Percentiles rank a stretch among this genome's conserved stretches.
These are phyloP conservation scores for Somion occarium DNA, from an alignment of 1,284 basidiomycete species.

Conservation along the genomic window DNA sequence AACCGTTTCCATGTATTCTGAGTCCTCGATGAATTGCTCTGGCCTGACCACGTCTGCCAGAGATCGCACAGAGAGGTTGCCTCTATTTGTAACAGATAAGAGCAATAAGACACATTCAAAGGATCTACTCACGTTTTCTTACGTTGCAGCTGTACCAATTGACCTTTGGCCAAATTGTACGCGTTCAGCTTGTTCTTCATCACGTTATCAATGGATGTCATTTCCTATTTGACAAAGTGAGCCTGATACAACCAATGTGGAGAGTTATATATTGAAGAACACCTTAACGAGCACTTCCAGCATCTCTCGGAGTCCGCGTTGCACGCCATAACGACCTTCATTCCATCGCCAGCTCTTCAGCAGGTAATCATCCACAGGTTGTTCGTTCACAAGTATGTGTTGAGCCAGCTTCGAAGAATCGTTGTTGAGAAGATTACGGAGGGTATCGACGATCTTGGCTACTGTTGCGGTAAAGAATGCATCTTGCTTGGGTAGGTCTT, in stretches of 20 bases:
- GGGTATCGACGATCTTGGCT: conserved; percentile 92
- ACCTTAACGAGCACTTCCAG: conserved; percentile 83
- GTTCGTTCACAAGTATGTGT: conserved; percentile 83
- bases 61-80: conserved; percentile 89
- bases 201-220: conserved; percentile 83
- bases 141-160: conserved; percentile 89
- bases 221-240: too few relatives aligned
- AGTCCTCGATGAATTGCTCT: conserved; percentile 80
- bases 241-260: too few relatives aligned
- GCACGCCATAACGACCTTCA: conserved; percentile 79
- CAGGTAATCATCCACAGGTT: conserved; percentile 78
- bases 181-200: conserved; percentile 88
- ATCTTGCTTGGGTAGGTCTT: conserved; percentile 92
- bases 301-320: conserved; percentile 76
- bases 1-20: conserved; percentile 92
- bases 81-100: conserved; percentile 44
- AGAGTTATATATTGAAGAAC: conserved; percentile 11
- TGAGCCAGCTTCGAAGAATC: conserved; percentile 80
- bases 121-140: conserved; percentile 75
- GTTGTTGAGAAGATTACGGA: conserved; percentile 88
- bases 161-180: conserved; percentile 94
- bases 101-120: neutral
- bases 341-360: conserved; percentile 84
- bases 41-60: conserved; percentile 83
- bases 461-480: conserved; percentile 83